phyloP scores from a whole-genome alignment of 2,329 filamentous ascomycete species.

The Aureobasidium uvarum region DNA sequence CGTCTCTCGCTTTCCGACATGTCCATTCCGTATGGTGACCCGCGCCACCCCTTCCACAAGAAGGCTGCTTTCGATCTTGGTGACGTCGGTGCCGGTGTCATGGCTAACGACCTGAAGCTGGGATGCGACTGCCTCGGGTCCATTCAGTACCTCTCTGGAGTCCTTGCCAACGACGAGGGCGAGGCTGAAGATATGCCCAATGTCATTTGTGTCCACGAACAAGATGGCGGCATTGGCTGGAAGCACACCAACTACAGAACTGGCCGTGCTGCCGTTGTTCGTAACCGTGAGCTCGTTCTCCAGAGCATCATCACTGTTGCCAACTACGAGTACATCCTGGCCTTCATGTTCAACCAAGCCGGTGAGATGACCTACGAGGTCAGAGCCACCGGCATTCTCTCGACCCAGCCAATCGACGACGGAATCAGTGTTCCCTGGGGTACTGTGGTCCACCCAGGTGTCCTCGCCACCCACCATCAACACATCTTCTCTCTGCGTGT shows the following conservation, averaged over 20 bases:
- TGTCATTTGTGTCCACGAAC: slow-evolving; percentile 67
- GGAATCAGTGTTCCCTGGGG: slow-evolving; percentile 64
- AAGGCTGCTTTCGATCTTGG: slow-evolving; percentile 70
- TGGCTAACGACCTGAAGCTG: slow-evolving; percentile 67
- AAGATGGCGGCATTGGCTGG: slow-evolving; percentile 67
- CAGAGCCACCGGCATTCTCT: slow-evolving; percentile 66
- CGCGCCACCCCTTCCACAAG: slow-evolving; percentile 65
- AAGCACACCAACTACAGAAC: slow-evolving; percentile 72
- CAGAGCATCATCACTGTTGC: slow-evolving; percentile 69
- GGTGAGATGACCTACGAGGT: slow-evolving; percentile 66
- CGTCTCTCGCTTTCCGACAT: slow-evolving; percentile 66
- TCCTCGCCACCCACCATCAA: slow-evolving; percentile 69
- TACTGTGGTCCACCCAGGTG: slow-evolving; percentile 67
- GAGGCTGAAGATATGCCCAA: slow-evolving; percentile 61
- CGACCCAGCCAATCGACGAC: slow-evolving; percentile 65
- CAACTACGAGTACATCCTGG: slow-evolving; percentile 72
- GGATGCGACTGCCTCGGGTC: slow-evolving; percentile 69
- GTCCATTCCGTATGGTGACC: slow-evolving; percentile 63
- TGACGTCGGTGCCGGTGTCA: slow-evolving; percentile 63
- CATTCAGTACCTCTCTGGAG: slow-evolving; percentile 64
- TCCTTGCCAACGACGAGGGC: slow-evolving; percentile 60
- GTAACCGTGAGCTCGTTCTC: slow-evolving; percentile 64
- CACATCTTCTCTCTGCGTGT: slow-evolving; percentile 65
- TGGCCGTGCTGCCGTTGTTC: slow-evolving; percentile 60
- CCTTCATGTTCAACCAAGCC: slow-evolving; percentile 69